Percentiles rank a stretch among this genome's conserved stretches.
Conservation (phyloP, 2,329 filamentous ascomycete genomes). For the Claviceps arundinis region DNA sequence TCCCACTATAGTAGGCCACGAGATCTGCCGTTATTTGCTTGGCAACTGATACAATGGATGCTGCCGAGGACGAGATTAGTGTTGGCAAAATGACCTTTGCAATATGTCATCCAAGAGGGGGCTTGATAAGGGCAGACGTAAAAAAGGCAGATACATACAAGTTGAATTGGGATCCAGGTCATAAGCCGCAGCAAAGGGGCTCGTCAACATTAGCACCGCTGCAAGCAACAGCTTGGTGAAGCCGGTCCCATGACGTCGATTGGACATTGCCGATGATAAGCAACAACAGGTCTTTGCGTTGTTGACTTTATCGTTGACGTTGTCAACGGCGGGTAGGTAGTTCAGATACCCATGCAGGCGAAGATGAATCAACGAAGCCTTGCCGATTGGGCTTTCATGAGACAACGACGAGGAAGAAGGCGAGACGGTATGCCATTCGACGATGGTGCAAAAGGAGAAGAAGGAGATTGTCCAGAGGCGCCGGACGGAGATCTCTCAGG, state of each 20-base stretch:
- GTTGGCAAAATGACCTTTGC: not conserved
- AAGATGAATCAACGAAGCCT: not conserved
- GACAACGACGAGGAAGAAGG: not conserved
- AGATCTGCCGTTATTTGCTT: slow-evolving; percentile 39
- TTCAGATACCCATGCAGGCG: not conserved
- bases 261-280: not conserved
- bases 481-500: not conserved
- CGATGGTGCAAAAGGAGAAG: not conserved
- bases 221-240: not conserved
- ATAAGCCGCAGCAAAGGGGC: slow-evolving; percentile 18
- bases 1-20: slow-evolving; percentile 28
- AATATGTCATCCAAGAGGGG: not conserved
- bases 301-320: not conserved
- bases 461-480: not conserved
- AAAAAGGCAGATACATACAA: slow-evolving; percentile 12
- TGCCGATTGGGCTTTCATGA: not conserved
- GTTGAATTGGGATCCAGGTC: slow-evolving; percentile 24
- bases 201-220: slow-evolving; percentile 4
- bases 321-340: not conserved
- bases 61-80: slow-evolving; percentile 17
- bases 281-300: not conserved
- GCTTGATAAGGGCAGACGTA: not conserved
- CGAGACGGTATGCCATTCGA: not conserved
- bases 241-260: not conserved
- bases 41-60: slow-evolving; percentile 35